phyloP scores from a whole-genome alignment of 2,329 filamentous ascomycete species.

The Epichloe gansuensis region DNA sequence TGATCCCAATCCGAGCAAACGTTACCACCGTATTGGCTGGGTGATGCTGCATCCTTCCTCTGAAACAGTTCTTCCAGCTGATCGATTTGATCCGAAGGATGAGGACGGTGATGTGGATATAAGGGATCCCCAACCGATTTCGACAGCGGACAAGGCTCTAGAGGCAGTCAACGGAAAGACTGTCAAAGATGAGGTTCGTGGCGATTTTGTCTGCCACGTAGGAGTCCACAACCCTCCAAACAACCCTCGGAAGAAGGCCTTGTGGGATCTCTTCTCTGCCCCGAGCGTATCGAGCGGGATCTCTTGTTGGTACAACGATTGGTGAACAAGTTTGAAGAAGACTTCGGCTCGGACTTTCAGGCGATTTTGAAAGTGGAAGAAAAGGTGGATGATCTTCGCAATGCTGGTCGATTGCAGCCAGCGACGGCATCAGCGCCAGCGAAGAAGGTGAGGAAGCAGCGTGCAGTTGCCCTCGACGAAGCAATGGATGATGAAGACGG shows the following conservation, averaged over 20 bases:
- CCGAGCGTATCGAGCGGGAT: conserved; percentile 87
- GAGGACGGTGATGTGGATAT: conserved; percentile 48
- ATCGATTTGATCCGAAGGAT: conserved; percentile 63
- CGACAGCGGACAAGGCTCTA: conserved; percentile 72
- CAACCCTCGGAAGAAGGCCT: conserved; percentile 80
- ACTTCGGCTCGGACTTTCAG: conserved; percentile 66
- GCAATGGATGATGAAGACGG: conserved; percentile 53
- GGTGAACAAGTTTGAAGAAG: conserved; percentile 72
- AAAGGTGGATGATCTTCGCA: conserved; percentile 68
- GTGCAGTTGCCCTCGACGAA: conserved; percentile 47
- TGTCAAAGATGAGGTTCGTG: conserved; percentile 84
- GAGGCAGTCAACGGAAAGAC: conserved; percentile 97
- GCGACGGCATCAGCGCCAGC: conserved; percentile 35
- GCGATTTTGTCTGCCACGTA: conserved; percentile 95
- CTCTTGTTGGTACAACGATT: conserved; percentile 71
- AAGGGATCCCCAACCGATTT: conserved; percentile 38
- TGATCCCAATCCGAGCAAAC: conserved; percentile 92
- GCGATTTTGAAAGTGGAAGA: conserved; percentile 74
- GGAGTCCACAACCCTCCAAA: conserved; percentile 85
- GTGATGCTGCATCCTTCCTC: conserved; percentile 82
- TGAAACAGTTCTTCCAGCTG: conserved; percentile 51
- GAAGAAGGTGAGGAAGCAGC: conserved; percentile 51
- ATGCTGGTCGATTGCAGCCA: conserved; percentile 65
- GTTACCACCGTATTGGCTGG: conserved; percentile 96
- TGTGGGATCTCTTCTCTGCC: conserved; percentile 93